Conservation (phyloP, 225 moss, liverwort and hornwort species). For the Bryoerythrophyllum caledonicum region DNA sequence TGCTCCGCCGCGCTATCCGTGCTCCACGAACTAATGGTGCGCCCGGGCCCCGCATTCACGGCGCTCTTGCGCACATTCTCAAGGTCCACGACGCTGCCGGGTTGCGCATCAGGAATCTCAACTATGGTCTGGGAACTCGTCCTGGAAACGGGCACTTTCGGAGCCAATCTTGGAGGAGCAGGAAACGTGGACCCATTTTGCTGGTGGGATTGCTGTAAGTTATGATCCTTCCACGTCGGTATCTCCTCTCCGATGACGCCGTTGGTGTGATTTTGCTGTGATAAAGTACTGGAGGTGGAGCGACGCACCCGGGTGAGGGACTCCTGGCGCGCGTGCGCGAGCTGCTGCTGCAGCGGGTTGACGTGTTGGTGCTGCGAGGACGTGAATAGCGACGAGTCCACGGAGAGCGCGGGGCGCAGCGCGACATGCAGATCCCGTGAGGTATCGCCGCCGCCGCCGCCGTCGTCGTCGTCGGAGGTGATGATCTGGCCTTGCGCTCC, state of each 20-base stretch:
- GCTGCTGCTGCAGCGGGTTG: constrained; percentile 41
- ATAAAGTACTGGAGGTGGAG: not conserved
- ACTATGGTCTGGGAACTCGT: constrained; percentile 21
- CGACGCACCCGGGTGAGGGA: not conserved
- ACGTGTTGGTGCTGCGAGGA: constrained; percentile 19
- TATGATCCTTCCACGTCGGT: constrained; percentile 36
- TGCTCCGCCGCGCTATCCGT: constrained; percentile 57
- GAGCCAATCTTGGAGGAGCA: not conserved
- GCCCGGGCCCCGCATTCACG: constrained; percentile 19
- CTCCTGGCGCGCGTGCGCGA: constrained; percentile 25
- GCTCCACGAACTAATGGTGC: constrained; percentile 57
- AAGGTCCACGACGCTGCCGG: constrained; percentile 38
- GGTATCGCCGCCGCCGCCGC: not conserved
- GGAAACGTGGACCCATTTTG: not conserved
- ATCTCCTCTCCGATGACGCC: constrained; percentile 38
- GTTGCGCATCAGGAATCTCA: constrained; percentile 41
- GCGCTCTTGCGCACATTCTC: constrained; percentile 21
- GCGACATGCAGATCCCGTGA: constrained; percentile 29
- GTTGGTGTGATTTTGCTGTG: not conserved
- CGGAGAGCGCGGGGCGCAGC: constrained; percentile 50
- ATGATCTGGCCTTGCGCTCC: constrained; percentile 13
- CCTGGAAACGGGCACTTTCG: constrained; percentile 7
- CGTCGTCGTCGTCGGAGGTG: constrained; percentile 19
- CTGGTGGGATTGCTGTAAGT: not conserved
- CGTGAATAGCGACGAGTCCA: constrained; percentile 47